A percentile compares a stretch with the other conserved stretches of the same genome.
phyloP scores from a whole-genome alignment of 2,329 filamentous ascomycete species.

The Teratosphaeria gauchensis region DNA sequence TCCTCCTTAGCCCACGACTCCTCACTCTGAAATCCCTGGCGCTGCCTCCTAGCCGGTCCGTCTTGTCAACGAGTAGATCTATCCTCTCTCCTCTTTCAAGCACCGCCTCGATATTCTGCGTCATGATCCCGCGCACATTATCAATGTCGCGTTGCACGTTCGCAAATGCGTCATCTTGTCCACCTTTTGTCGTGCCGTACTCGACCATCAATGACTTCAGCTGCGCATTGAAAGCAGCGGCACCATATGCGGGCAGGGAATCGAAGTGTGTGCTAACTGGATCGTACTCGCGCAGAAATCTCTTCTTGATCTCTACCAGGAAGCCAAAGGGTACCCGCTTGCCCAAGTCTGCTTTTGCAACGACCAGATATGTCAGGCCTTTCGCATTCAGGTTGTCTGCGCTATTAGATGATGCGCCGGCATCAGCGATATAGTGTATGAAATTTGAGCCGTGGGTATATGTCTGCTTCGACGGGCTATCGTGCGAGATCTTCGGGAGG shows the following conservation, averaged over 20 bases:
- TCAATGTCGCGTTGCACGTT: constrained; percentile 87
- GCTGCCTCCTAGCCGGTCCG: constrained; percentile 77
- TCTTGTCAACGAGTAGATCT: constrained; percentile 92
- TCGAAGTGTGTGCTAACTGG: constrained; percentile 60
- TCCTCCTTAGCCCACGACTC: constrained; percentile 73
- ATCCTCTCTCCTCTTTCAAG: constrained; percentile 86
- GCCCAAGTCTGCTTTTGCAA: constrained; percentile 70
- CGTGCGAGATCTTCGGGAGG: constrained; percentile 87
- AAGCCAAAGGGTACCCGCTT: constrained; percentile 88
- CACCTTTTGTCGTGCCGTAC: constrained; percentile 67
- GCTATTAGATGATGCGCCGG: constrained; percentile 28
- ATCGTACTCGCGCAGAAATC: constrained; percentile 66
- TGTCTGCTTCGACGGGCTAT: constrained; percentile 73
- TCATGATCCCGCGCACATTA: constrained; percentile 86
- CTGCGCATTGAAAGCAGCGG: constrained; percentile 73
- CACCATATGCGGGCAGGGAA: constrained; percentile 78
- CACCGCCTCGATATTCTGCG: constrained; percentile 82
- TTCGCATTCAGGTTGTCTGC: constrained; percentile 41
- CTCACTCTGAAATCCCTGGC: constrained; percentile 84
- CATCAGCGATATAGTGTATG: constrained; percentile 90
- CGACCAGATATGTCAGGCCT: constrained; percentile 82
- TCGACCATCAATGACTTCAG: constrained; percentile 71
- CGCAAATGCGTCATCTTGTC: constrained; percentile 69
- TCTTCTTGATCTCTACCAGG: constrained; percentile 79
- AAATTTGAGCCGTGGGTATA: constrained; percentile 78